Evolutionary conservation across 257 asterid species (phyloP).

Genomic region (Fraxinus americana): DNA sequence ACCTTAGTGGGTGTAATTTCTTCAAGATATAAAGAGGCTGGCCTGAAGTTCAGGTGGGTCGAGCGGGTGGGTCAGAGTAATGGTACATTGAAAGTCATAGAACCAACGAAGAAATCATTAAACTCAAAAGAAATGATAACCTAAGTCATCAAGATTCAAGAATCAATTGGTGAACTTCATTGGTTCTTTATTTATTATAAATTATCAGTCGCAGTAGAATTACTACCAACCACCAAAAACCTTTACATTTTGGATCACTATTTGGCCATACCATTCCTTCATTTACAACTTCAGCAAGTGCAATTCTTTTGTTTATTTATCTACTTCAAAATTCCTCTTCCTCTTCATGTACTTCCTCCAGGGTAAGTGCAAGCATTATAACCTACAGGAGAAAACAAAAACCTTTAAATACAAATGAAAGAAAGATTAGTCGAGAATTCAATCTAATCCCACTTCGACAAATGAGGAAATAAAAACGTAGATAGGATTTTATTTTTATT

Average conservation of each 20-base stretch:
- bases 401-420: not conserved
- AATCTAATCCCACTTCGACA: not conserved
- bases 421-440: not conserved
- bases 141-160: not conserved
- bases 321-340: constrained; percentile 4
- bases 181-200: constrained; percentile 4
- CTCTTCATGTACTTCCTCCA: constrained; percentile 41
- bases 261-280: not conserved
- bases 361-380: constrained; percentile 65
- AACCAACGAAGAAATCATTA: not conserved
- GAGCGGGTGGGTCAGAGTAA: not conserved
- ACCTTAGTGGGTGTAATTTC: too few species aligned
- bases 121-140: not conserved
- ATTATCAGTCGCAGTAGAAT: constrained; percentile 2
- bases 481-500: not conserved
- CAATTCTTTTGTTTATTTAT: not conserved
- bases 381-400: constrained; percentile 44
- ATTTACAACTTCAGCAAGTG: constrained; percentile 9
- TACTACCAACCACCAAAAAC: not conserved
- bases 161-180: not conserved
- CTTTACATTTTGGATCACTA: constrained; percentile 22
- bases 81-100: not conserved
- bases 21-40: not conserved
- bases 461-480: too few species aligned
- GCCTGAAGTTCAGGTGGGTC: not conserved